phyloP scores from a whole-genome alignment of 768 basidiomycete species.

The Suillus bovinus region DNA sequence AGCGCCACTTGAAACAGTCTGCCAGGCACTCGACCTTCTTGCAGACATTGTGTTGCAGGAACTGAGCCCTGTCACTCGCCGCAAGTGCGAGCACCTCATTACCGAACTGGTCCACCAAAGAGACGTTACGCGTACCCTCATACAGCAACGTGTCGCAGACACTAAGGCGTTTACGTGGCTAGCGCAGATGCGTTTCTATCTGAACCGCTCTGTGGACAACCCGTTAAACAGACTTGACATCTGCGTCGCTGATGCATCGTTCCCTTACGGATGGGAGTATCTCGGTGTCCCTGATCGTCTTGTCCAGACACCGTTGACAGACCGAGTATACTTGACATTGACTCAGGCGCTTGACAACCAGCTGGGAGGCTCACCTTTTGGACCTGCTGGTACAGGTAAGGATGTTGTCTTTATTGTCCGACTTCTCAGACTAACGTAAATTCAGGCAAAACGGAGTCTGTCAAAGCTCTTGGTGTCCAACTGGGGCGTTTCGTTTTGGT shows the following conservation, averaged over 20 bases:
- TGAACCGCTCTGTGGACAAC: slow-evolving; percentile 68
- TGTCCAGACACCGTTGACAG: slow-evolving; percentile 97
- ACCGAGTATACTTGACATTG: slow-evolving; percentile 93
- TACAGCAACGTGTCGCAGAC: slow-evolving; percentile 62
- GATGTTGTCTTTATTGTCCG: slow-evolving; percentile 6
- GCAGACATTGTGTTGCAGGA: slow-evolving; percentile 95
- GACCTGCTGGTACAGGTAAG: slow-evolving; percentile 94
- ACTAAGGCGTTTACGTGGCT: slow-evolving; percentile 86
- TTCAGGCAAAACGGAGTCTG: slow-evolving; percentile 96
- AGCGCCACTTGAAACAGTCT: slow-evolving; percentile 69
- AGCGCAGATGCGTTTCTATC: slow-evolving; percentile 98
- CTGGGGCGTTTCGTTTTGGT: slow-evolving; percentile 98
- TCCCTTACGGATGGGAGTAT: slow-evolving; percentile 99
- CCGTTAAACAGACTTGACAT: slow-evolving; percentile 82
- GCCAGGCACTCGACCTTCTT: slow-evolving; percentile 87
- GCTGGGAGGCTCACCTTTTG: slow-evolving; percentile 96
- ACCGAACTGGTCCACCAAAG: slow-evolving; percentile 98
- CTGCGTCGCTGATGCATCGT: slow-evolving; percentile 85
- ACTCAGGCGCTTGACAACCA: slow-evolving; percentile 95
- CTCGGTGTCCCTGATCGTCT: slow-evolving; percentile 95
- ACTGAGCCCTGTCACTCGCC: slow-evolving; percentile 85
- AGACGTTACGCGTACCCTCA: slow-evolving; percentile 85
- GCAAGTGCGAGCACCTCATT: slow-evolving; percentile 98
- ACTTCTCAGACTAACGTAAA: slow-evolving; percentile 12
- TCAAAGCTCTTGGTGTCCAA: slow-evolving; percentile 97